Evolutionary conservation across 1,139 yeast species (phyloP).

Genomic region (Lodderomyces beijingensis): DNA sequence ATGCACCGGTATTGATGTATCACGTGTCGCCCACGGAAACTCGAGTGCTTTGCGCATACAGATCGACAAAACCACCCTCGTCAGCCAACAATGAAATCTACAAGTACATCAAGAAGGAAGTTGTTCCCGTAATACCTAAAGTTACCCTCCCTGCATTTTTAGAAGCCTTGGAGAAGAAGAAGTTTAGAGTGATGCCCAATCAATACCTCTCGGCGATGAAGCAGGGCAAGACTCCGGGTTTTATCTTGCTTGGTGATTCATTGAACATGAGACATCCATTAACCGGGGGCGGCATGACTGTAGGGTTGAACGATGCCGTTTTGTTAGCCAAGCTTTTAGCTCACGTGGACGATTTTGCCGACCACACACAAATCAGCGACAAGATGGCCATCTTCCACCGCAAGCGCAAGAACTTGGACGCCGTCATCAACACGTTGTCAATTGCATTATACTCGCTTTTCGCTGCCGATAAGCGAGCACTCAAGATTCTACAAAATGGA

Average conservation of each 20-base stretch:
- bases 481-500: constrained; percentile 74
- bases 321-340: constrained; percentile 58
- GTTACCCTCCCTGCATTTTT: constrained; percentile 61
- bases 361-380: constrained; percentile 50
- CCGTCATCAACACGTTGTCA: constrained; percentile 86
- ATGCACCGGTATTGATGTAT: constrained; percentile 84
- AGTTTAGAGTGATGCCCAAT: constrained; percentile 88
- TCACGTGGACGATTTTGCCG: constrained; percentile 53
- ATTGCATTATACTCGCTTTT: constrained; percentile 86
- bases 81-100: constrained; percentile 54
- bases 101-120: constrained; percentile 54
- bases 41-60: constrained; percentile 84
- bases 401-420: constrained; percentile 71
- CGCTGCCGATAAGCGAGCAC: constrained; percentile 72
- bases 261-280: constrained; percentile 97
- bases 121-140: constrained; percentile 68
- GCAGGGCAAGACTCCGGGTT: constrained; percentile 54
- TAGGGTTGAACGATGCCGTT: constrained; percentile 85
- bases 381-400: constrained; percentile 66
- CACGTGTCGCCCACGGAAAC: constrained; percentile 83
- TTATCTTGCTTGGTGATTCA: constrained; percentile 86
- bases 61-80: constrained; percentile 71
- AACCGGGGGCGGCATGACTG: constrained; percentile 99
- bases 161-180: constrained; percentile 35
- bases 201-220: constrained; percentile 79